Percentiles rank a stretch among this genome's conserved stretches.
Conservation (phyloP, 352 stramenopile genomes). For the Halophytophthora batemanensis region DNA sequence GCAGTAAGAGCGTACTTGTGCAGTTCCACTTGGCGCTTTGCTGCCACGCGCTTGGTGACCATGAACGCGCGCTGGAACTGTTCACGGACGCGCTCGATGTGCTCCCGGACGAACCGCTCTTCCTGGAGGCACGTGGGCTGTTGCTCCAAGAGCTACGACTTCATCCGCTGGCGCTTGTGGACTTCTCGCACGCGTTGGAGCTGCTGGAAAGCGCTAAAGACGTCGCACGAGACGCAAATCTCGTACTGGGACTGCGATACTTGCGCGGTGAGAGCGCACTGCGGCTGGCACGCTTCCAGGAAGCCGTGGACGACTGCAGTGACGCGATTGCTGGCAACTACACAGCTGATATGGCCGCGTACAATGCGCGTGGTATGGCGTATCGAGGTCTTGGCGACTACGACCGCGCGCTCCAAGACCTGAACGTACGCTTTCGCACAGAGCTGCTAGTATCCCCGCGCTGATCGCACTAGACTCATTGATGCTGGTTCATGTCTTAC, state of each 20-base stretch:
- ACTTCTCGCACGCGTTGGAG: constrained; percentile 43
- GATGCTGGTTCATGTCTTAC: neutral
- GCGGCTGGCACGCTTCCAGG: constrained; percentile 37
- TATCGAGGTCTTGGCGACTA: constrained; percentile 54
- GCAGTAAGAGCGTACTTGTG: constrained; percentile 45
- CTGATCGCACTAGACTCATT: neutral
- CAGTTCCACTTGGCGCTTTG: constrained; percentile 66
- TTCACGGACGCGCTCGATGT: constrained; percentile 54
- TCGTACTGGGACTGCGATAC: constrained; percentile 30
- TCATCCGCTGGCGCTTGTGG: constrained; percentile 47
- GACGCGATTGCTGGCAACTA: constrained; percentile 20
- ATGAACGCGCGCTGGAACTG: constrained; percentile 43
- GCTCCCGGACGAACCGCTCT: constrained; percentile 50
- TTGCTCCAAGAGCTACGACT: constrained; percentile 57
- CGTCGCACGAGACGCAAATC: constrained; percentile 7
- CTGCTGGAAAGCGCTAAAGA: constrained; percentile 22
- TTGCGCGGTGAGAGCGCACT: constrained; percentile 46
- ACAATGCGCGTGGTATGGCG: constrained; percentile 59
- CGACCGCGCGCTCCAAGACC: constrained; percentile 46
- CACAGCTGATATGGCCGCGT: constrained; percentile 35
- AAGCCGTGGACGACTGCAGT: constrained; percentile 47
- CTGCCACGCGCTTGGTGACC: constrained; percentile 41
- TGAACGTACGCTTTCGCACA: constrained; percentile 35
- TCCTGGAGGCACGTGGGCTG: constrained; percentile 52
- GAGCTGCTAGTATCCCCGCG: neutral